Evolutionary conservation across 2,329 filamentous ascomycete species (phyloP).

Genomic region (Lachnellula willkommii): DNA sequence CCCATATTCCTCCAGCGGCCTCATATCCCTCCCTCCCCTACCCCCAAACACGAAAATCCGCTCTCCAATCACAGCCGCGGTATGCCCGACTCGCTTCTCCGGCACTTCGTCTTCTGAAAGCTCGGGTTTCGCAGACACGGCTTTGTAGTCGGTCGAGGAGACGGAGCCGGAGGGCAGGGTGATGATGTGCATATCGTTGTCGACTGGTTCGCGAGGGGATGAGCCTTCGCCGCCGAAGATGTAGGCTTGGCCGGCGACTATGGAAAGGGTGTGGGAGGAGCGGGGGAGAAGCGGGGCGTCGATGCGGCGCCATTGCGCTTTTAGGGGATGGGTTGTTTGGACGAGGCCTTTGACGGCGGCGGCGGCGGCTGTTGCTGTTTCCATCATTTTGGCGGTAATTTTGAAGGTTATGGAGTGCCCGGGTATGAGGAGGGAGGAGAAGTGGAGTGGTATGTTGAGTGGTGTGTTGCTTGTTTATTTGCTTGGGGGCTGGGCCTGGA

Average conservation of each 20-base stretch:
- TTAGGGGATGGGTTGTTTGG: conserved; percentile 34
- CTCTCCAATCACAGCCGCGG: conserved; percentile 60
- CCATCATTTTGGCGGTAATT: conserved; percentile 25
- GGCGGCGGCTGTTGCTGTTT: conserved; percentile 20
- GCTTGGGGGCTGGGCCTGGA: no score
- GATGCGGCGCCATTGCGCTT: conserved; percentile 58
- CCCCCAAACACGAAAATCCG: conserved; percentile 80
- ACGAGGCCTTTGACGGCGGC: conserved; percentile 23
- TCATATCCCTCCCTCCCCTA: conserved; percentile 62
- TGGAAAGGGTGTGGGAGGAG: conserved; percentile 67
- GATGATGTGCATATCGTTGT: conserved; percentile 67
- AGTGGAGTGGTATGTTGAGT: no score
- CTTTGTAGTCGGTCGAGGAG: conserved; percentile 52
- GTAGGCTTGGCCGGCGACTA: conserved; percentile 53
- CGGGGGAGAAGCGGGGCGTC: conserved; percentile 53
- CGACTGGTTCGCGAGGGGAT: conserved; percentile 56
- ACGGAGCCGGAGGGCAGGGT: conserved; percentile 53
- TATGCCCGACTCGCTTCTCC: conserved; percentile 65
- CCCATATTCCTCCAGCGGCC: conserved; percentile 68
- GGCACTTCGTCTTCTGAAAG: conserved; percentile 47
- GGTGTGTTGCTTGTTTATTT: no score
- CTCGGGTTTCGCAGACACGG: conserved; percentile 46
- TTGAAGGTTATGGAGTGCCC: not conserved
- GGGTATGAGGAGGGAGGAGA: no score
- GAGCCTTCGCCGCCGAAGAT: conserved; percentile 73